phyloP scores from a whole-genome alignment of 305 asterid genomes.

The Rubia peregrina region DNA sequence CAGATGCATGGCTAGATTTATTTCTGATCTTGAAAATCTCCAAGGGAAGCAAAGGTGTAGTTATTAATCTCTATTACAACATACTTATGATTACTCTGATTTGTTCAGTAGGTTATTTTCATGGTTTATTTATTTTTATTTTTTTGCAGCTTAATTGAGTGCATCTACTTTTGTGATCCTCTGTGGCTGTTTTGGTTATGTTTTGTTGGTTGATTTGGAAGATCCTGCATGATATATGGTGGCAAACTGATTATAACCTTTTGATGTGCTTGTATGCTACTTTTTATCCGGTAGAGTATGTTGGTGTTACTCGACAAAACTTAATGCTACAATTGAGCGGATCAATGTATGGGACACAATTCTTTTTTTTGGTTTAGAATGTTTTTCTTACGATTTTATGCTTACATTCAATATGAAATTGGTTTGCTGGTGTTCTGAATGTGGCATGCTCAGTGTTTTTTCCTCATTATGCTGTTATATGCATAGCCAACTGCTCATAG shows the following conservation, averaged over 20 bases:
- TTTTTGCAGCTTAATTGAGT: not conserved
- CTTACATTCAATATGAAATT: not conserved
- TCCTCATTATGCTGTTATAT: not conserved
- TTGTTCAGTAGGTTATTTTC: not conserved
- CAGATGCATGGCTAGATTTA: constrained; percentile 84
- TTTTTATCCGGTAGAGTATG: not conserved
- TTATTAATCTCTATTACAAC: not conserved
- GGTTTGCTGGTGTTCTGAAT: not conserved
- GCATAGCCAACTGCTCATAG: not conserved
- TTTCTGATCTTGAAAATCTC: constrained; percentile 66
- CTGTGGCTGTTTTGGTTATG: not conserved
- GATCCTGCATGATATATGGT: not conserved
- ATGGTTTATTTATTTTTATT: no score
- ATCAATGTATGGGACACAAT: not conserved
- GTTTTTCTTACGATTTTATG: not conserved
- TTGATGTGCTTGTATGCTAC: not conserved
- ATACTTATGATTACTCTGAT: not conserved
- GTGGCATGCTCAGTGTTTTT: not conserved
- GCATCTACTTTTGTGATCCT: not conserved
- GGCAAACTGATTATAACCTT: not conserved
- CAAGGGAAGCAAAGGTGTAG: constrained; percentile 65
- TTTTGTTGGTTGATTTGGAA: not conserved
- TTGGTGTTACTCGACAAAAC: not conserved
- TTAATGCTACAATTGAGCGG: not conserved
- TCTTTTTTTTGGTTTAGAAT: not conserved